A percentile compares a stretch with the other conserved stretches of the same genome.
Conservation (phyloP, 2,329 filamentous ascomycete species). For the Curvularia verruculosa region DNA sequence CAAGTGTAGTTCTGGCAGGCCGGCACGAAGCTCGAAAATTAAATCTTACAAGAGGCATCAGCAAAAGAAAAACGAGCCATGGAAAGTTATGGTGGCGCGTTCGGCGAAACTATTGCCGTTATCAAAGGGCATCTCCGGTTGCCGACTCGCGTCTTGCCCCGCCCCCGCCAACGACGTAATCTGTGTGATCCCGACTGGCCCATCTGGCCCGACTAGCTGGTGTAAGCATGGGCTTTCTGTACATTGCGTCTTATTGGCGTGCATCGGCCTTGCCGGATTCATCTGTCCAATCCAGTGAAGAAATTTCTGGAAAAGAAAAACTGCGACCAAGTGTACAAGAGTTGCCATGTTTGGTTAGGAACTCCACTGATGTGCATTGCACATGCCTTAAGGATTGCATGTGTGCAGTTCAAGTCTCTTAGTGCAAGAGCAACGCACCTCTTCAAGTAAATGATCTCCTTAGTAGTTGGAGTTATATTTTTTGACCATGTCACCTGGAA, state of each 20-base stretch:
- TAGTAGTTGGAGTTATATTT: not conserved
- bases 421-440: no score
- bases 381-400: not conserved
- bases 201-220: conserved; percentile 14
- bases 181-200: conserved; percentile 2
- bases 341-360: not conserved
- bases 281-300: not conserved
- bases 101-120: conserved; percentile 15
- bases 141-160: conserved; percentile 14
- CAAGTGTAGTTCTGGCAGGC: conserved; percentile 17
- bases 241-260: conserved; percentile 9
- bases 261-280: conserved; percentile 7
- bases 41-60: conserved; percentile 43
- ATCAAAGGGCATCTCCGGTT: conserved; percentile 12
- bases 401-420: not conserved
- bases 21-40: conserved; percentile 36
- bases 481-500: no score
- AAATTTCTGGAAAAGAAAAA: not conserved
- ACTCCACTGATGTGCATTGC: not conserved
- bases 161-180: conserved; percentile 25
- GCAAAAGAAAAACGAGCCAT: not conserved
- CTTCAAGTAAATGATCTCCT: not conserved
- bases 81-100: conserved; percentile 4
- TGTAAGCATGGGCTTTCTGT: conserved; percentile 1
- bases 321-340: not conserved